Conservation (phyloP, 1,284 basidiomycete species). For the Ustilago tritici region DNA sequence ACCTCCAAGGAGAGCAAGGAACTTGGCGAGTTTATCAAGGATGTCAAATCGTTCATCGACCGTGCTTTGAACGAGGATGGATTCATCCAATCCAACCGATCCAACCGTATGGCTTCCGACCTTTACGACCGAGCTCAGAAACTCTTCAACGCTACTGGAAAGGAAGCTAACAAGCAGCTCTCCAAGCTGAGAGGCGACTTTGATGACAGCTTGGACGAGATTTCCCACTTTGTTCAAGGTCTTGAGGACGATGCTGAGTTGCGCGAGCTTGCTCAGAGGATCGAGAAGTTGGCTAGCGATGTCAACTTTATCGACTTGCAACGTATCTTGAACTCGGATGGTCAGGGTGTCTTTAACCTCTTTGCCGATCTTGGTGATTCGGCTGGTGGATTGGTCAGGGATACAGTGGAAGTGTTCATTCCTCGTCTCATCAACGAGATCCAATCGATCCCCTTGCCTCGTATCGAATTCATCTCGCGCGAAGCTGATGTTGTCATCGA, state of each 20-base stretch:
- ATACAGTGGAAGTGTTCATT: slow-evolving; percentile 71
- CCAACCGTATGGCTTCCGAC: slow-evolving; percentile 45
- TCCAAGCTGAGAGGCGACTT: slow-evolving; percentile 48
- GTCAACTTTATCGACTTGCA: slow-evolving; percentile 56
- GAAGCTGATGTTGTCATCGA: slow-evolving; percentile 72
- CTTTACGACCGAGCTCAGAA: slow-evolving; percentile 52
- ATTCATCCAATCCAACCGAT: slow-evolving; percentile 49
- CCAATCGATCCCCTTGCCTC: slow-evolving; percentile 71
- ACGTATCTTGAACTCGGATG: slow-evolving; percentile 23
- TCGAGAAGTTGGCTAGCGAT: slow-evolving; percentile 70
- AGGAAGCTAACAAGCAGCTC: slow-evolving; percentile 55
- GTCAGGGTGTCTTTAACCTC: slow-evolving; percentile 33
- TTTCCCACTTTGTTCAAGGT: slow-evolving; percentile 45
- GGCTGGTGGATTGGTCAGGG: slow-evolving; percentile 70
- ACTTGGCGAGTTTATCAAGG: slow-evolving; percentile 69
- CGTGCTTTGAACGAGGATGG: slow-evolving; percentile 52
- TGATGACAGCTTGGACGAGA: slow-evolving; percentile 35
- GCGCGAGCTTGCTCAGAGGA: slow-evolving; percentile 67
- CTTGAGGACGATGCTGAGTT: slow-evolving; percentile 51
- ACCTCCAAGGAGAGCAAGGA: slow-evolving; percentile 60
- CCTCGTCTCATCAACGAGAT: slow-evolving; percentile 71
- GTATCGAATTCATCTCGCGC: slow-evolving; percentile 71
- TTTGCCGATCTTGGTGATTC: slow-evolving; percentile 41
- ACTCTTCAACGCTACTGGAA: slow-evolving; percentile 49
- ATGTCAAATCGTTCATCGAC: slow-evolving; percentile 49